Evolutionary conservation across 352 stramenopile genomes (phyloP), one percentile per base, ranked within the genome.

Genomic region (Phytophthora tubulina): DNA sequence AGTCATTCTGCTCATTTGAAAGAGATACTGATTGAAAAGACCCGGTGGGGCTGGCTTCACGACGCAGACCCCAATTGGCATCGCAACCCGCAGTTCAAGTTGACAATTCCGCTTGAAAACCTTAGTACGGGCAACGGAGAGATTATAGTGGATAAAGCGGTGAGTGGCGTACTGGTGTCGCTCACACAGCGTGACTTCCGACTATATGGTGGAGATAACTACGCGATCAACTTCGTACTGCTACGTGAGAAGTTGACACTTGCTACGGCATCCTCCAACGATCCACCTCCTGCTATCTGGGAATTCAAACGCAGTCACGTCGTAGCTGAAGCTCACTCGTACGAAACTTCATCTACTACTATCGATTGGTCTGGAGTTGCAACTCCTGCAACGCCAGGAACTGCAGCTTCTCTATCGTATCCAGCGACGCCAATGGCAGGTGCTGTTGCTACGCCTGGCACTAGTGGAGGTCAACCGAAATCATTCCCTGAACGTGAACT

Each of bases 61-160:
- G 92, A 98, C 61, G 82, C 78, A 7, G 92, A 98, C 50, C 75
- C 90, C 6, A 93, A 88, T 46, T 98, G 93, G 93, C 92, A 97
- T 73, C 93, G 94, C 39, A 98, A 98, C 63, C 93, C 91, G 8
- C 92, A 98, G 76, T 97, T 93, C 68, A 90, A 87, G 35, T 58
- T 97, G 17, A 78, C 73, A 0, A 79, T 92, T 0, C 65, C 76
- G 5, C 35, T 63, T 3, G 66, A 71, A 46, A 59, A 14, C 17
- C 14, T 63, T 15, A 51, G 14, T 4, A 45, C 45, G 15, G 61
- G 50, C 6, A 57, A 59, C 36, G 50, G 45, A 32, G 50, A 73
- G 11, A 36, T 13, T 21, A 45, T 4, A 13, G 36, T 31, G 9
- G 67, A 66, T 17, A 72, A 75, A 39, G 27, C 66, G 2, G 55